Evolutionary conservation across 2,329 filamentous ascomycete genomes (phyloP).

Genomic region (Clarireedia monteithiana): DNA sequence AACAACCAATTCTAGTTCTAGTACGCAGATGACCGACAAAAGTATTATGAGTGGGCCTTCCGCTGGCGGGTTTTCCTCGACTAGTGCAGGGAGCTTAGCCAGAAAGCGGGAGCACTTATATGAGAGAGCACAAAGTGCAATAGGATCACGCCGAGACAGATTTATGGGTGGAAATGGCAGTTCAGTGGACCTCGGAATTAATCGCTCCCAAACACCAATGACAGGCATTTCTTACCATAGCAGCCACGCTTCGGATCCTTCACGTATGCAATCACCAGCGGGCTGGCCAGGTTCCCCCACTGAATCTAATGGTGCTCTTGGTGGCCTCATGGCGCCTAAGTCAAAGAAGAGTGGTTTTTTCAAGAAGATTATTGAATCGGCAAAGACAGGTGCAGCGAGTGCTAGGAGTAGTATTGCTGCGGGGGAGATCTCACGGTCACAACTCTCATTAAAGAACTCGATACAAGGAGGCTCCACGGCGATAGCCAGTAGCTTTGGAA

Average conservation of each 20-base stretch:
- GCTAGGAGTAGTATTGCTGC: conserved; percentile 77
- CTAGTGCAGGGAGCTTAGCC: conserved; percentile 88
- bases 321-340: conserved; percentile 70
- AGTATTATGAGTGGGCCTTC: conserved; percentile 93
- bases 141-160: conserved; percentile 48
- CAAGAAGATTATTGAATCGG: conserved; percentile 89
- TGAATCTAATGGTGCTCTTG: conserved; percentile 63
- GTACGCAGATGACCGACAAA: conserved; percentile 69
- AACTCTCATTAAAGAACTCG: conserved; percentile 25
- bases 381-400: conserved; percentile 87
- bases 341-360: conserved; percentile 84
- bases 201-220: conserved; percentile 55
- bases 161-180: conserved; percentile 23
- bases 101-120: conserved; percentile 52
- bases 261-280: conserved; percentile 53
- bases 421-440: conserved; percentile 37
- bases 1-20: conserved; percentile 55
- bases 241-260: conserved; percentile 57
- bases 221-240: conserved; percentile 86
- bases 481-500: conserved; percentile 41
- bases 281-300: conserved; percentile 47
- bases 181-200: conserved; percentile 34
- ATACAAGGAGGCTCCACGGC: conserved; percentile 34
- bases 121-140: conserved; percentile 53
- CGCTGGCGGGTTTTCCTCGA: conserved; percentile 85